phyloP scores from a whole-genome alignment of 441 rosid species.

The Bocquillonia castaneifolia region DNA sequence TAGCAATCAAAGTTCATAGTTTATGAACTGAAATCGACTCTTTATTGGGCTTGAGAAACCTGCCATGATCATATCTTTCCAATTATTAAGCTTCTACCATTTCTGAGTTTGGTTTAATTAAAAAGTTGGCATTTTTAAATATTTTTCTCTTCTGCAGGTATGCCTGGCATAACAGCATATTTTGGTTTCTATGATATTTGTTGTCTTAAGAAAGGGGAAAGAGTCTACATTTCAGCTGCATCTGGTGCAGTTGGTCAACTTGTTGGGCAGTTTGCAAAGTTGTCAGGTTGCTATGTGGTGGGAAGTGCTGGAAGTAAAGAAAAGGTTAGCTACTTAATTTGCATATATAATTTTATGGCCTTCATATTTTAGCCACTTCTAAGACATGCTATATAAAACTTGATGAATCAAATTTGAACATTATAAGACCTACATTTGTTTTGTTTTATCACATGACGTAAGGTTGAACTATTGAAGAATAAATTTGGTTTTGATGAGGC shows the following conservation, averaged over 20 bases:
- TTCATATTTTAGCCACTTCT: not conserved
- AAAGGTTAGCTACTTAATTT: conserved; percentile 30
- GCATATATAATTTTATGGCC: not conserved
- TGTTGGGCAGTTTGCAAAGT: conserved; percentile 81
- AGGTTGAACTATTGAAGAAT: conserved; percentile 63
- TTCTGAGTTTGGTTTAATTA: not conserved
- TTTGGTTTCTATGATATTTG: conserved; percentile 70
- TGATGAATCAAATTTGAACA: not conserved
- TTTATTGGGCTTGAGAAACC: no score
- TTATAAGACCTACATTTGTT: not conserved
- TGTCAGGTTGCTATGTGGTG: conserved; percentile 71
- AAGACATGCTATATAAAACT: no score
- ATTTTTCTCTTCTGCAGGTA: conserved; percentile 35
- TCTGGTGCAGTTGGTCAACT: conserved; percentile 67
- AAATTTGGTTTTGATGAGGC: conserved; percentile 69
- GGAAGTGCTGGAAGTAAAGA: conserved; percentile 74
- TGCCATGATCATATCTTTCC: not conserved
- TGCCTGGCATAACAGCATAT: conserved; percentile 85
- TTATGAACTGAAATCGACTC: no score
- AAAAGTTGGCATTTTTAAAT: not conserved
- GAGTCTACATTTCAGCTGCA: conserved; percentile 69
- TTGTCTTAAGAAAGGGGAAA: conserved; percentile 57
- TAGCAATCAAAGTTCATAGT: no score
- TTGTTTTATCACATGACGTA: not conserved
- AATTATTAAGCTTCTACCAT: not conserved